Evolutionary conservation across 495 filamentous ascomycete genomes (phyloP), one percentile per base, ranked within the genome.

Genomic region (Hamigera avellanea): DNA sequence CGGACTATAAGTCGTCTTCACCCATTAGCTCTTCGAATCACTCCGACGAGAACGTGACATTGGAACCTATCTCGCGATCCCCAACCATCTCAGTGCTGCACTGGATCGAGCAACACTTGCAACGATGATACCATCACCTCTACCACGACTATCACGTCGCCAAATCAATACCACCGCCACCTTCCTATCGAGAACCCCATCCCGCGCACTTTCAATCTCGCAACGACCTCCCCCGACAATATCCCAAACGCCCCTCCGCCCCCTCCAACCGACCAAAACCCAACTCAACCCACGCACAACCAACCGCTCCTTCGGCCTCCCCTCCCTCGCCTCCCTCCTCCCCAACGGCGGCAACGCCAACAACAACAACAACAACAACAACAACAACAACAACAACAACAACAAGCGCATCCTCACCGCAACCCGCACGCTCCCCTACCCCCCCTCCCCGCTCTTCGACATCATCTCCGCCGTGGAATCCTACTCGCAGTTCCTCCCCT

Each of bases 401-500:
- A 26, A 26, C 18, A 26, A 29, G n/a, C 61, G 64, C 45, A 75
- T 64, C 45, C 73, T 95, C 43, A 70, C 69, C 41, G 85, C 83
- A 14, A 67, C 72, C 29, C 81, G 83, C 42, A 80, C 69, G n/a
- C 80, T 98, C 41, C 83, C 83, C 18, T 93, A 93, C 70, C 59
- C 75, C 1, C 67, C 77, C 32, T 38, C 49, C 3, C 59, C 72
- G 0, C 73, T 98, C 45, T 95, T 86, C 78, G 62, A 63, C 39
- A 64, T 95, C 21, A 83, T 95, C 56, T 72, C 86, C 52, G 83
- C 93, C 53, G 77, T 95, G 43, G 68, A 80, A 56, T 73, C 70
- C 46, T 98, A 95, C 76, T 58, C 61, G 28, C 48, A 61, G 43
- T 96, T 93, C 75, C 74, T 95, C 19, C 89, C 89, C 7, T 93